These are phyloP conservation scores for Porcisia hertigi DNA, from an alignment of 208 protist genomes.

Conservation along the genomic window DNA sequence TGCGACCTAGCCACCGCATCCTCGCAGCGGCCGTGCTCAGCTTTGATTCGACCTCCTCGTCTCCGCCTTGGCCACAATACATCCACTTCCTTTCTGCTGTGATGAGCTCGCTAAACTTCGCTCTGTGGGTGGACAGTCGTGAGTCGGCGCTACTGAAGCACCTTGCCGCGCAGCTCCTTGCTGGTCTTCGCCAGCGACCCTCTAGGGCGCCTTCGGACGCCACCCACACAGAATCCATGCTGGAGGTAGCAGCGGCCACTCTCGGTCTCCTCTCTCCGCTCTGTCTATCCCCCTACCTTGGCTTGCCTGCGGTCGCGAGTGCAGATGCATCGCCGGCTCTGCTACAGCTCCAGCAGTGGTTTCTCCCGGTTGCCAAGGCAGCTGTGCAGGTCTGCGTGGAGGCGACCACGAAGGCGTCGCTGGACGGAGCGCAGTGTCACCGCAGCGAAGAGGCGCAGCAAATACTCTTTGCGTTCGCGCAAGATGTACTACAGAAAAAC, in stretches of 20 bases:
- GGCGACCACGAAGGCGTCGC: not conserved
- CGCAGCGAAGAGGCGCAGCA: slow-evolving; percentile 20
- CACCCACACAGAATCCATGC: not conserved
- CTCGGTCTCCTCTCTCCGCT: slow-evolving; percentile 67
- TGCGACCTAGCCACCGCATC: slow-evolving; percentile 53
- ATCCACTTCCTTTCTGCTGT: slow-evolving; percentile 44
- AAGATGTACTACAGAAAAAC: slow-evolving; percentile 89
- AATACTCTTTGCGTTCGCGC: slow-evolving; percentile 74
- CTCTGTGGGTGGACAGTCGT: slow-evolving; percentile 51
- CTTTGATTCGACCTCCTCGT: slow-evolving; percentile 17
- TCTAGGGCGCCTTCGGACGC: not conserved
- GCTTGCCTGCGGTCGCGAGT: not conserved
- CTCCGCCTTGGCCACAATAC: slow-evolving; percentile 35
- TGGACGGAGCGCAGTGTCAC: not conserved
- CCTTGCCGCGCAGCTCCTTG: slow-evolving; percentile 27
- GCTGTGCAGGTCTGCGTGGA: slow-evolving; percentile 31
- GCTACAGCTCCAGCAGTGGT: slow-evolving; percentile 43
- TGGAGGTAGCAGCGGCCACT: slow-evolving; percentile 37
- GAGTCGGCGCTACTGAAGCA: slow-evolving; percentile 33
- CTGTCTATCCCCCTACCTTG: slow-evolving; percentile 51
- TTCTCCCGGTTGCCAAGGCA: slow-evolving; percentile 35
- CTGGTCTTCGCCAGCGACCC: slow-evolving; percentile 12
- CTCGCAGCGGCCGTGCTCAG: slow-evolving; percentile 47
- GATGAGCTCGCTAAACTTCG: slow-evolving; percentile 43
- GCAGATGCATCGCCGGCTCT: slow-evolving; percentile 9